A percentile compares a stretch with the other conserved stretches of the same genome.
These are phyloP conservation scores for Periconia digitata DNA, from an alignment of 2,329 filamentous ascomycete genomes.

Conservation along the genomic window DNA sequence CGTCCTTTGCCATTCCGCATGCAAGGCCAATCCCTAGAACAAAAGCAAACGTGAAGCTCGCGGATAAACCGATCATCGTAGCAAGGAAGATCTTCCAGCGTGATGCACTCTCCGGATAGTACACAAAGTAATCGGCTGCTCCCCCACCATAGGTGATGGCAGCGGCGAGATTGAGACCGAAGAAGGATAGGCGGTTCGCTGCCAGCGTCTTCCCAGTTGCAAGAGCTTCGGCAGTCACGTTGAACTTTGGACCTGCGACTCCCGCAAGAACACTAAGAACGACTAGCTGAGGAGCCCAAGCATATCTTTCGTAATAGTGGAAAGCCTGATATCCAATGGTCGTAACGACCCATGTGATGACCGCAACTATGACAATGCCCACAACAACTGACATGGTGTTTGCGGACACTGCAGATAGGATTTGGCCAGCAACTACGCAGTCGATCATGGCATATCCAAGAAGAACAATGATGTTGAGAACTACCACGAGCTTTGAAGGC, in stretches of 20 bases:
- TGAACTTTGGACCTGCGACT: conserved; percentile 62
- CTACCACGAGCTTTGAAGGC: conserved; percentile 63
- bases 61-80: conserved; percentile 58
- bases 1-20: conserved; percentile 56
- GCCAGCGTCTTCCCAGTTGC: conserved; percentile 56
- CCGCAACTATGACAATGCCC: conserved; percentile 65
- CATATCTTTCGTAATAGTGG: conserved; percentile 69
- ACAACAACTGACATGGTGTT: conserved; percentile 64
- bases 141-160: conserved; percentile 65
- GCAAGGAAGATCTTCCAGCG: conserved; percentile 58
- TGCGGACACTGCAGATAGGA: conserved; percentile 64
- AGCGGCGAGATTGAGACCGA: conserved; percentile 67
- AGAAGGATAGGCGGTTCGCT: conserved; percentile 67
- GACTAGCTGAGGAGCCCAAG: conserved; percentile 65
- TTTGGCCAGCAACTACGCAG: conserved; percentile 68
- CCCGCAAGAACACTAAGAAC: conserved; percentile 64
- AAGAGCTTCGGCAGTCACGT: conserved; percentile 53
- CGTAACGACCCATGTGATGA: conserved; percentile 65
- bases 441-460: conserved; percentile 65
- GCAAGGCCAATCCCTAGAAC: conserved; percentile 64
- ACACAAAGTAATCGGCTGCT: conserved; percentile 70
- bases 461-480: conserved; percentile 64
- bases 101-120: conserved; percentile 59
- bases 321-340: conserved; percentile 70
- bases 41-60: conserved; percentile 63